These are phyloP conservation scores for Combretum micranthum DNA, from an alignment of 345 rosid species.

Conservation along the genomic window DNA sequence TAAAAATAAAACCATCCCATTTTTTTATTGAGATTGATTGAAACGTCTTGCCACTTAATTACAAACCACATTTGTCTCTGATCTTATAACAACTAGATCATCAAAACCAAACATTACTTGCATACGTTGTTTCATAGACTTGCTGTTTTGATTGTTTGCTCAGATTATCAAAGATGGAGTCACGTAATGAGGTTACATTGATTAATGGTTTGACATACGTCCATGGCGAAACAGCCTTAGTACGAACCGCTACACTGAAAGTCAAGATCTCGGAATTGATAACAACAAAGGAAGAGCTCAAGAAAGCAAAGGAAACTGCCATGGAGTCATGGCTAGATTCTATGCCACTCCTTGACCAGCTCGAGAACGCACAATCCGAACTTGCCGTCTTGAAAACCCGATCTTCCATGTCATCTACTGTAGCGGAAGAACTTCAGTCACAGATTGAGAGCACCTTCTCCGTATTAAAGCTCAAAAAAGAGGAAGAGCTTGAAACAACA, in stretches of 20 bases:
- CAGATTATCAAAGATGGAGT: no score
- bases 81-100: no score
- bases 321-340: conserved; percentile 54
- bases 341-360: conserved; percentile 45
- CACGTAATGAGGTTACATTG: no score
- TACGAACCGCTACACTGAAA: conserved; percentile 2
- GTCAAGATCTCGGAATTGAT: conserved; percentile 27
- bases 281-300: conserved; percentile 23
- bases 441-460: conserved; percentile 20
- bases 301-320: conserved; percentile 33
- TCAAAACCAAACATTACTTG: no score
- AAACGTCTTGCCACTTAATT: no score
- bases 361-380: conserved; percentile 35
- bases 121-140: no score
- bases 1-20: no score
- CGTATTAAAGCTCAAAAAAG: conserved; percentile 17
- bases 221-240: background rate
- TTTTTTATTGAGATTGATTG: no score
- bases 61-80: no score
- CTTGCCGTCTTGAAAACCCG: conserved; percentile 23
- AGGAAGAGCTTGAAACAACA: conserved; percentile 22
- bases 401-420: conserved; percentile 20
- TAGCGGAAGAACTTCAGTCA: conserved; percentile 28
- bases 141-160: no score
- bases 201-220: background rate